Evolutionary conservation across 2,329 filamentous ascomycete genomes (phyloP).

Genomic region (Botrytis byssoidea): DNA sequence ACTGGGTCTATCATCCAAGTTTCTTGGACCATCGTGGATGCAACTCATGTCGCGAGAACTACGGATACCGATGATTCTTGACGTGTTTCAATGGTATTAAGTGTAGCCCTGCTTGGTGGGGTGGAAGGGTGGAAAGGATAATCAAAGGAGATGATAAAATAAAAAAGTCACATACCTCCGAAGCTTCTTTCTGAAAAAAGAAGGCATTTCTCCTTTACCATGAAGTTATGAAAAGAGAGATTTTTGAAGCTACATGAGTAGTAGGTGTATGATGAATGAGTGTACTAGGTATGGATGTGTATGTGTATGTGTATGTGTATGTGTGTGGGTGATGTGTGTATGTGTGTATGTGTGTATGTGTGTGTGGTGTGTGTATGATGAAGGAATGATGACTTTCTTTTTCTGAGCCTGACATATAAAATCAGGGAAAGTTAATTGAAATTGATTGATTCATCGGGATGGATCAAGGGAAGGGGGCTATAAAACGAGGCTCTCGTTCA

Average conservation of each 20-base stretch:
- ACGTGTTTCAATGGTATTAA: background rate
- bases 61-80: background rate
- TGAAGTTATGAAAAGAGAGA: background rate
- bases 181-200: slow-evolving; percentile 15
- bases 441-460: background rate
- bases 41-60: background rate
- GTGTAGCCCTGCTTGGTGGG: slow-evolving; percentile 10
- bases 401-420: background rate
- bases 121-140: background rate
- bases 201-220: slow-evolving; percentile 11
- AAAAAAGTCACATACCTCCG: slow-evolving; percentile 2
- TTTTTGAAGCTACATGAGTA: background rate
- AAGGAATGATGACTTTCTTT: background rate
- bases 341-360: background rate
- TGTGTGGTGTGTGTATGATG: background rate
- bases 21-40: background rate
- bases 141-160: background rate
- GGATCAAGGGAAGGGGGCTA: background rate
- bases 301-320: background rate
- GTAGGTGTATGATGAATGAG: background rate
- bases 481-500: background rate
- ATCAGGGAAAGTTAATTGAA: background rate
- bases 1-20: background rate
- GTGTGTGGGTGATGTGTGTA: too few relatives aligned
- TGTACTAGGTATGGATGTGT: background rate